Evolutionary conservation across 2,329 filamentous ascomycete genomes (phyloP).

Genomic region (Sphaerulina musiva): DNA sequence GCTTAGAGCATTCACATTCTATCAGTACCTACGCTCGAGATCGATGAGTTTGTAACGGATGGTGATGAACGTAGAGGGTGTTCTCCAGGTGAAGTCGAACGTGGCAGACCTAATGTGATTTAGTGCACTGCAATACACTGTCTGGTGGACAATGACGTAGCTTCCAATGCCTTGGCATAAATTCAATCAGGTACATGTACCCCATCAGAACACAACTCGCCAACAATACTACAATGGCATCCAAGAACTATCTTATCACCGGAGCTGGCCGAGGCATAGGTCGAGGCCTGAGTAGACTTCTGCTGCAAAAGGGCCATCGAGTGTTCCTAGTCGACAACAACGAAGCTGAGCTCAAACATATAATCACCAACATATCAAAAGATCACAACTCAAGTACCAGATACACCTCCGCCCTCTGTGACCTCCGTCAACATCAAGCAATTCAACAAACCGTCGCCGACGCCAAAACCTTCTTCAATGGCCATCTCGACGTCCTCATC

Average conservation of each 20-base stretch:
- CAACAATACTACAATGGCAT: background rate
- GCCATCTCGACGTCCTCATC: slow-evolving; percentile 38
- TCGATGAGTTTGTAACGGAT: no score
- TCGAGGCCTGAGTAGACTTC: slow-evolving; percentile 34
- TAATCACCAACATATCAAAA: slow-evolving; percentile 26
- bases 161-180: no score
- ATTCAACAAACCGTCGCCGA: slow-evolving; percentile 29
- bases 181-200: background rate
- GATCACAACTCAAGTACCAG: slow-evolving; percentile 11
- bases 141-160: no score
- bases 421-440: slow-evolving; percentile 27
- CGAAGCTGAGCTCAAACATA: slow-evolving; percentile 36
- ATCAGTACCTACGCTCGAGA: no score
- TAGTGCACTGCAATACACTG: no score
- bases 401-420: slow-evolving; percentile 22
- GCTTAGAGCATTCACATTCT: no score
- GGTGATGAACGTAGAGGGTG: no score
- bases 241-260: slow-evolving; percentile 39
- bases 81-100: no score
- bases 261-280: slow-evolving; percentile 37
- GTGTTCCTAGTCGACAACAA: slow-evolving; percentile 40
- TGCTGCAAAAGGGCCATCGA: slow-evolving; percentile 37
- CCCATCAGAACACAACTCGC: background rate
- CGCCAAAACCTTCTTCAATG: slow-evolving; percentile 33
- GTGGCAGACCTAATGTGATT: no score